Percentiles rank a stretch among this genome's conserved stretches.
Conservation (phyloP, 2,329 filamentous ascomycete species). For the Pestalotiopsis sp. region DNA sequence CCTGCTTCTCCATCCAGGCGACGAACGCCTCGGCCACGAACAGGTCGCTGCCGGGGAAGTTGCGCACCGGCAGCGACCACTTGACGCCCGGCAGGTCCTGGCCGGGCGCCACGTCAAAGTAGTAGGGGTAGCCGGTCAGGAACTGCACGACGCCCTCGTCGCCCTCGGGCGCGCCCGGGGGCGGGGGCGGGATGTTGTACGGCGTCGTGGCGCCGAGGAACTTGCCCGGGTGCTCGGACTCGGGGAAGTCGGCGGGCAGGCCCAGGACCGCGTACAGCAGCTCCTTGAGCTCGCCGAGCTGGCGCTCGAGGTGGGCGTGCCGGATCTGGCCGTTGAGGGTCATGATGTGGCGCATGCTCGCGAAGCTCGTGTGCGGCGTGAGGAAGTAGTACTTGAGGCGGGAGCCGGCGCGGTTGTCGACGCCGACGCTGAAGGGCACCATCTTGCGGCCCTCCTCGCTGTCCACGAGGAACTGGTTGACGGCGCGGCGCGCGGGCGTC, state of each 20-base stretch:
- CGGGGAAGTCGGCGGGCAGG: slow-evolving; percentile 15
- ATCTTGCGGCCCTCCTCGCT: slow-evolving; percentile 10
- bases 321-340: slow-evolving; percentile 16
- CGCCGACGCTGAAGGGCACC: slow-evolving; percentile 16
- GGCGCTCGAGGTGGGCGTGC: slow-evolving; percentile 7
- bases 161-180: slow-evolving; percentile 13
- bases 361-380: slow-evolving; percentile 16
- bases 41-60: slow-evolving; percentile 22
- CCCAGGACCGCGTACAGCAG: slow-evolving; percentile 15
- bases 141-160: not conserved
- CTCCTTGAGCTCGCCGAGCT: slow-evolving; percentile 13
- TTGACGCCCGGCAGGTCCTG: slow-evolving; percentile 23
- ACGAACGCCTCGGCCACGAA: slow-evolving; percentile 14
- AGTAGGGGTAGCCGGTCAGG: slow-evolving; percentile 16
- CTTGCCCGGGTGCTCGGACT: slow-evolving; percentile 6
- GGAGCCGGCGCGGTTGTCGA: slow-evolving; percentile 11
- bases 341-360: slow-evolving; percentile 13
- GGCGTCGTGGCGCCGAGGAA: slow-evolving; percentile 2
- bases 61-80: slow-evolving; percentile 21
- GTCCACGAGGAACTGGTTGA: slow-evolving; percentile 12
- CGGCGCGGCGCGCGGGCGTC: not conserved
- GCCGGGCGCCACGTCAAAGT: slow-evolving; percentile 17
- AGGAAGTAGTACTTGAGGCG: slow-evolving; percentile 18
- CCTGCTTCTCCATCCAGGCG: slow-evolving; percentile 20
- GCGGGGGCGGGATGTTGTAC: slow-evolving; percentile 11